Conservation (phyloP, 1,284 basidiomycete genomes). For the Golubevia pallescens region DNA sequence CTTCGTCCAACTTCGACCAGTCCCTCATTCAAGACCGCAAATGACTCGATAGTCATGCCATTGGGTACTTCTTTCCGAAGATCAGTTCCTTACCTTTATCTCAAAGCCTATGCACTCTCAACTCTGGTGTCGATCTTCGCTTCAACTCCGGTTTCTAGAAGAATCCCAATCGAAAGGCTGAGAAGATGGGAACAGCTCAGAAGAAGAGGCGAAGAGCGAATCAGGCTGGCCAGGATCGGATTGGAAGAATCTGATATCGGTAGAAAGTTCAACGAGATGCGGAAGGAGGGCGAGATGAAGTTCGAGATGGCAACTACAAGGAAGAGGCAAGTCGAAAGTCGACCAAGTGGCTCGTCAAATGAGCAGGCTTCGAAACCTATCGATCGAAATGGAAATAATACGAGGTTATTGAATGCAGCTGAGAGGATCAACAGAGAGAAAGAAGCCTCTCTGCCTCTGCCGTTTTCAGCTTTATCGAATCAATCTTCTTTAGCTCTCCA, state of each 20-base stretch:
- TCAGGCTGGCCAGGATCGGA: constrained; percentile 2
- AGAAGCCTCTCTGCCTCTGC: constrained; percentile 27
- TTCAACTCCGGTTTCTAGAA: constrained; percentile 43
- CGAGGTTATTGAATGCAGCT: constrained; percentile 1
- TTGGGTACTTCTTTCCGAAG: constrained; percentile 33
- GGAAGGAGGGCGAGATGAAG: constrained; percentile 10
- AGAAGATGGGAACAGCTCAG: constrained; percentile 13
- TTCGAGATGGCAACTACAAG: constrained; percentile 18
- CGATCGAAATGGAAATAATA: too few species aligned
- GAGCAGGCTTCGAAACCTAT: neutral
- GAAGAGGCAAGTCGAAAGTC: too few species aligned
- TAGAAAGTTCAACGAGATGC: constrained; percentile 12
- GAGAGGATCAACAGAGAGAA: constrained; percentile 12
- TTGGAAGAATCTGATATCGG: constrained; percentile 3
- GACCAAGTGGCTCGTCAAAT: neutral
- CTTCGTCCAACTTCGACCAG: too few species aligned
- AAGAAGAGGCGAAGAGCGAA: constrained; percentile 6
- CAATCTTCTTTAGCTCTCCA: constrained; percentile 15
- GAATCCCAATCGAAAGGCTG: constrained; percentile 19
- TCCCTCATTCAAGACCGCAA: too few species aligned
- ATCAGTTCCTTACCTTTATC: constrained; percentile 50
- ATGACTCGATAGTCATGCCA: constrained; percentile 19
- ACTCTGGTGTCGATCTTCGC: constrained; percentile 52
- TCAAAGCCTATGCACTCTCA: constrained; percentile 53
- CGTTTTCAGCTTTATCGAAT: constrained; percentile 16